Evolutionary conservation across 75 land plant genomes (phyloP).

Genomic region (Selaginella moellendorffii): DNA sequence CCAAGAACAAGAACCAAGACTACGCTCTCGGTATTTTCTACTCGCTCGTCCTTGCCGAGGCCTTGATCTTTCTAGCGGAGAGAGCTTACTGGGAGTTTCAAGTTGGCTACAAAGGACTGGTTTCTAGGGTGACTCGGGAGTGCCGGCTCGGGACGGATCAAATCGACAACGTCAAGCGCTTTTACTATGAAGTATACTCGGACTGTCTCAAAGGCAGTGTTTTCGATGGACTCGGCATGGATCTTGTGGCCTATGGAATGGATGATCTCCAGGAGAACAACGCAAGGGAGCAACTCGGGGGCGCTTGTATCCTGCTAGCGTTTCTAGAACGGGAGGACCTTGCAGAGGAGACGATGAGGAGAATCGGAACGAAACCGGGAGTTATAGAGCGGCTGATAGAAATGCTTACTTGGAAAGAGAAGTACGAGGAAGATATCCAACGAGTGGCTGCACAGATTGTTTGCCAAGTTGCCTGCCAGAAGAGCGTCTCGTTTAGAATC

Average conservation of each 20-base stretch:
- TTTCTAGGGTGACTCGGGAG: neutral
- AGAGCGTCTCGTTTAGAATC: neutral
- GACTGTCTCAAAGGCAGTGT: slow-evolving; percentile 1
- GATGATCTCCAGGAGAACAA: neutral
- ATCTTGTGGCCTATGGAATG: neutral
- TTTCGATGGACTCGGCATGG: neutral
- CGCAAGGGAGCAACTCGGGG: neutral
- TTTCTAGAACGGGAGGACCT: slow-evolving; percentile 22
- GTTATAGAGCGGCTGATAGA: neutral
- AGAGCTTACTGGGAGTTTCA: slow-evolving; percentile 5
- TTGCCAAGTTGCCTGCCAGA: slow-evolving; percentile 11
- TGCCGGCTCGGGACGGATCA: neutral
- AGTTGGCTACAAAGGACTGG: neutral
- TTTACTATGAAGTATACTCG: slow-evolving; percentile 5
- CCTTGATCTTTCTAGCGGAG: neutral
- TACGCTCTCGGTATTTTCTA: neutral
- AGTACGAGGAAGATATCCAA: neutral
- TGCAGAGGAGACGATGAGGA: slow-evolving; percentile 42
- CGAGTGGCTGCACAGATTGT: neutral
- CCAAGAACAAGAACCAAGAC: slow-evolving; percentile 24
- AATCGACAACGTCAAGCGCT: neutral
- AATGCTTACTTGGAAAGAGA: slow-evolving; percentile 15
- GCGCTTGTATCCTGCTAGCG: slow-evolving; percentile 26
- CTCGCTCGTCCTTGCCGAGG: neutral
- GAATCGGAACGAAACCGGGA: slow-evolving; percentile 39